Base-by-base conservation (phyloP, 1,139 yeast species). In the Candida sp. region DNA sequence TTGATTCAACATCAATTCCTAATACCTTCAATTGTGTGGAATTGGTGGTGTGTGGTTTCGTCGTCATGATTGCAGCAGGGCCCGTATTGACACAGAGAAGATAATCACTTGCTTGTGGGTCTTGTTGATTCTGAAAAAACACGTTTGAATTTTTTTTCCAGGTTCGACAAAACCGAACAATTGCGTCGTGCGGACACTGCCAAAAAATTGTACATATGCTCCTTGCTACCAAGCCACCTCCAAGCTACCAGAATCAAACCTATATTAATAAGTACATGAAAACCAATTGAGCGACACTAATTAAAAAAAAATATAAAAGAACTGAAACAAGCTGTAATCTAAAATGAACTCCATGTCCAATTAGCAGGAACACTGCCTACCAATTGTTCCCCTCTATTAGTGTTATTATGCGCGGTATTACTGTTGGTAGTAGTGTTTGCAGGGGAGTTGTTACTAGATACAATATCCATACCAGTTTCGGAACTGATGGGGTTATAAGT, bases 281-380 rank as follows among this genome's bases (percentile, higher is more conserved):
- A 7, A 8, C 7, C 31, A 28, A 28, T 28, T 28, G 31, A 28
- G 2, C 9, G 9, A 28, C 8, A 33, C 17, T 17, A 33, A 11
- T 32, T 37, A 37, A 17, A 35, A 17, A 35, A 25, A 38, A 7
- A 23, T 5, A 22, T n/a, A 28, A 34, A 45, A 22, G 30, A 41
- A 46, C 3, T 17, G 8, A 33, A 37, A 22, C 30, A 38, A 38
- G 28, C 12, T 26, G 11, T n/a, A 12, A 26, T 42, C 43, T 58
- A 85, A 60, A 85, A 85, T 12, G 89, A 84, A 59, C 88, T 83
- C 92, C 92, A 86, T 60, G 86, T 85, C 91, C 91, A 86, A 60
- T 86, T 87, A n/a, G 86, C 88, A 5, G 91, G 91, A 34, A 86
- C 83, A 52, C 84, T 79, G 4, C 85, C 85, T 12, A 75, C 84